These are phyloP conservation scores for Penstemon newberryi DNA, from an alignment of 257 asterid species.

Conservation along the genomic window DNA sequence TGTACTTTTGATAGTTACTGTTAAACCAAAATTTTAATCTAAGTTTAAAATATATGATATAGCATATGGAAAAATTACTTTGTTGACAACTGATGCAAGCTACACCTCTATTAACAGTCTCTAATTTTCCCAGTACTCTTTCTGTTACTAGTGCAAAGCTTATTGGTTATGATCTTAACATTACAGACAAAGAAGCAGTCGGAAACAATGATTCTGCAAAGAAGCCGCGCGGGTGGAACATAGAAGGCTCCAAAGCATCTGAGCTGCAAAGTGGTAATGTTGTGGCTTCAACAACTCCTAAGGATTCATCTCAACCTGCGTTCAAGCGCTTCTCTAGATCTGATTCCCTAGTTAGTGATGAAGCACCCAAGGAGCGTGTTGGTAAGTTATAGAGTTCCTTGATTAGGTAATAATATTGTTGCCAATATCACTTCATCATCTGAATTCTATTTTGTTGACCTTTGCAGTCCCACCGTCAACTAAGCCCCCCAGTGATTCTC, in stretches of 20 bases:
- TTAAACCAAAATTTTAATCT: not conserved
- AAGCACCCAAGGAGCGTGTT: slow-evolving; percentile 67
- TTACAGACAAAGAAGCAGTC: slow-evolving; percentile 53
- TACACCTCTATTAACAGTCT: not conserved
- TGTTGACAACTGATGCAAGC: not conserved
- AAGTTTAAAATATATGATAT: not conserved
- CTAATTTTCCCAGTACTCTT: not conserved
- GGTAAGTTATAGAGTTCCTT: slow-evolving; percentile 45
- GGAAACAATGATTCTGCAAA: slow-evolving; percentile 54
- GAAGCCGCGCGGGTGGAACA: slow-evolving; percentile 69
- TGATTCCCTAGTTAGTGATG: slow-evolving; percentile 43
- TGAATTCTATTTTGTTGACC: slow-evolving; percentile 20
- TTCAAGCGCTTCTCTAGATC: slow-evolving; percentile 46
- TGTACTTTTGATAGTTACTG: not conserved
- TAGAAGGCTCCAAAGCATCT: slow-evolving; percentile 50
- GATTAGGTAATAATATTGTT: slow-evolving; percentile 5
- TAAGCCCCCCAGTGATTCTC: slow-evolving; percentile 62
- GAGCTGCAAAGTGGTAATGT: slow-evolving; percentile 45
- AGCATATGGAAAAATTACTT: not conserved
- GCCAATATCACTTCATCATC: slow-evolving; percentile 13
- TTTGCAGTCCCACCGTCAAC: slow-evolving; percentile 75
- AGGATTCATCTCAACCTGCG: slow-evolving; percentile 45
- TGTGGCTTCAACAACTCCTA: slow-evolving; percentile 42
- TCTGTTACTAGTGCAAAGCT: slow-evolving; percentile 2
- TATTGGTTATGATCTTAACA: slow-evolving; percentile 16